Conservation (phyloP, 2,329 filamentous ascomycete species). For the Pseudomassariella vexata region DNA sequence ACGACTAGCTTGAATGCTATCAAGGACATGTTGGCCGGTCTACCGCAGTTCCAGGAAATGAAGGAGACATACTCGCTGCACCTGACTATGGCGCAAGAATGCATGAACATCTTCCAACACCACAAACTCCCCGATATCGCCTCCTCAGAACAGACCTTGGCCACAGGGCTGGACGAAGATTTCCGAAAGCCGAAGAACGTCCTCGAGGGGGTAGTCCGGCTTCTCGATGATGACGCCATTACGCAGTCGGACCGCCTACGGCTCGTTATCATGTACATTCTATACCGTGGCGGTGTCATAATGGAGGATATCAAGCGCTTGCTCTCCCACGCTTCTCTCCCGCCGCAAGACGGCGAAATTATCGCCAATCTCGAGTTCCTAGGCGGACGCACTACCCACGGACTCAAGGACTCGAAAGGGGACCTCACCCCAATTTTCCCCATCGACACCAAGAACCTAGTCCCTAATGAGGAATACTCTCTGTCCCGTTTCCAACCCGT, state of each 20-base stretch:
- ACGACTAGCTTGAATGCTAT: constrained; percentile 81
- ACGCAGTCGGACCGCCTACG: constrained; percentile 70
- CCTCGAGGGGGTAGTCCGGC: constrained; percentile 74
- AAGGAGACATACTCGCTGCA: constrained; percentile 94
- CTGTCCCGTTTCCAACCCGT: constrained; percentile 83
- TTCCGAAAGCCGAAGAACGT: constrained; percentile 86
- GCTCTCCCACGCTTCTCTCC: constrained; percentile 74
- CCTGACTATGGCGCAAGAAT: constrained; percentile 93
- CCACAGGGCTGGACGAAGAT: constrained; percentile 90
- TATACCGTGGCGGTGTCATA: constrained; percentile 82
- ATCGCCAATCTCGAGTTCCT: constrained; percentile 76
- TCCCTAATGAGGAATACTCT: constrained; percentile 67
- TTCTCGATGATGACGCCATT: constrained; percentile 81
- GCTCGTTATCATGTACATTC: constrained; percentile 76
- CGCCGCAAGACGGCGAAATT: constrained; percentile 64
- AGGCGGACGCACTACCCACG: constrained; percentile 64
- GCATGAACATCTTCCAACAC: constrained; percentile 86
- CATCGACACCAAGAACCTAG: constrained; percentile 50
- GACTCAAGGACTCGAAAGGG: constrained; percentile 70
- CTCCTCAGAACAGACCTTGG: constrained; percentile 81
- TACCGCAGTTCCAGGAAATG: constrained; percentile 92
- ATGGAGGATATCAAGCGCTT: constrained; percentile 79
- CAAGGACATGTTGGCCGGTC: constrained; percentile 91
- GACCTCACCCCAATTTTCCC: constrained; percentile 65
- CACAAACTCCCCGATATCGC: constrained; percentile 83